Evolutionary conservation across 805 yeast species (phyloP).

Genomic region (Candida khao-thaluensis): DNA sequence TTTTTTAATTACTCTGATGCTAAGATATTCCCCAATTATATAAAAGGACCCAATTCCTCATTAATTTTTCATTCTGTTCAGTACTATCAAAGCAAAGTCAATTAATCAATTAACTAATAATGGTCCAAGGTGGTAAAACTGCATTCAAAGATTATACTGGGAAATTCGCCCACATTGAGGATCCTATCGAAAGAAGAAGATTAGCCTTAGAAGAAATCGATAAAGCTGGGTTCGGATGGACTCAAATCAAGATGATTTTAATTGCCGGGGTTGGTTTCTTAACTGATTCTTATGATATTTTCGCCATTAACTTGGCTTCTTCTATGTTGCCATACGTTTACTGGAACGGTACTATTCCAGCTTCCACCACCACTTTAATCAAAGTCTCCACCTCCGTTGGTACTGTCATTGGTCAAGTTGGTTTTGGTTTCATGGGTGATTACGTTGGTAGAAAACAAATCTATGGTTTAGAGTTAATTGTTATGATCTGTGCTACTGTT

Average conservation of each 20-base stretch:
- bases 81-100: background rate
- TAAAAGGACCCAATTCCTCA: constrained; percentile 2
- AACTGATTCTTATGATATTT: constrained; percentile 91
- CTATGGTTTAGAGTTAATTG: constrained; percentile 82
- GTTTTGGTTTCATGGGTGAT: constrained; percentile 84
- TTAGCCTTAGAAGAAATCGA: constrained; percentile 82
- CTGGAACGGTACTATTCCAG: constrained; percentile 71
- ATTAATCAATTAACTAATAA: background rate
- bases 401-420: constrained; percentile 86
- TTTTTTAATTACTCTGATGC: background rate
- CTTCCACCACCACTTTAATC: constrained; percentile 70
- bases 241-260: constrained; percentile 74
- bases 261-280: constrained; percentile 93
- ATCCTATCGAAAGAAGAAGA: constrained; percentile 85
- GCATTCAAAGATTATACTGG: constrained; percentile 82
- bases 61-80: background rate
- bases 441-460: constrained; percentile 79
- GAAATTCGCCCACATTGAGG: constrained; percentile 78
- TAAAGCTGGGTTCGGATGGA: constrained; percentile 77
- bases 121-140: constrained; percentile 66
- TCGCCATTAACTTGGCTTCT: constrained; percentile 81
- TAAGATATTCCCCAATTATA: constrained; percentile 4
- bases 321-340: constrained; percentile 75
- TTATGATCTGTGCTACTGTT: constrained; percentile 78
- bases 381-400: constrained; percentile 93